Evolutionary conservation across 2,329 filamentous ascomycete species (phyloP).

Genomic region (Acrocalymma vagum): DNA sequence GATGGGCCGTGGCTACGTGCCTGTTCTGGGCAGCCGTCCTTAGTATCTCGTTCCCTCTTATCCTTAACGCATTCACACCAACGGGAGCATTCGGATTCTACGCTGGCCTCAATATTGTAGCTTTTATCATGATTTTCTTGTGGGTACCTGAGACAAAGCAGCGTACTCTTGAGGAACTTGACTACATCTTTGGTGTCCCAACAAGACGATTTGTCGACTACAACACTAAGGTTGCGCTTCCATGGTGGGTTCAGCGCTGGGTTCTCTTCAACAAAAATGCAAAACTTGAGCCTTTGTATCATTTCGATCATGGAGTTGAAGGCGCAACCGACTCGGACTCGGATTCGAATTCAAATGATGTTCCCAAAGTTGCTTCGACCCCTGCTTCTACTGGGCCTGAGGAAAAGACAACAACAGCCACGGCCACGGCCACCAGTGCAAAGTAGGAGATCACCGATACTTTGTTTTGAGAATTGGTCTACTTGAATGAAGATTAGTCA

Average conservation of each 20-base stretch:
- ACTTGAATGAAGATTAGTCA: too few relatives aligned
- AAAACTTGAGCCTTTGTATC: slow-evolving; percentile 35
- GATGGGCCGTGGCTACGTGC: slow-evolving; percentile 45
- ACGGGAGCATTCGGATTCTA: slow-evolving; percentile 46
- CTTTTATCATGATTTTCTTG: slow-evolving; percentile 24
- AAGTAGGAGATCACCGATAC: too few relatives aligned
- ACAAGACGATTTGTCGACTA: slow-evolving; percentile 40
- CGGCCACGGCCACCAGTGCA: slow-evolving; percentile 5
- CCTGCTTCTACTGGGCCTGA: slow-evolving; percentile 6
- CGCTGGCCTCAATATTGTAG: slow-evolving; percentile 26
- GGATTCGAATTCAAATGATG: neutral
- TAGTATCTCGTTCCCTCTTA: slow-evolving; percentile 40
- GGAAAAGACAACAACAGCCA: slow-evolving; percentile 5
- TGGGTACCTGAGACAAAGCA: slow-evolving; percentile 28
- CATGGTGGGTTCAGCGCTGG: slow-evolving; percentile 53
- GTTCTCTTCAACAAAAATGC: slow-evolving; percentile 41
- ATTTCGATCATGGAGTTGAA: slow-evolving; percentile 27
- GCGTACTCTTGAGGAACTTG: slow-evolving; percentile 22
- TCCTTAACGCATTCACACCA: slow-evolving; percentile 37
- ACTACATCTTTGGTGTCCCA: slow-evolving; percentile 45
- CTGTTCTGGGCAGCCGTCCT: slow-evolving; percentile 48
- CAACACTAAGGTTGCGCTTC: slow-evolving; percentile 44
- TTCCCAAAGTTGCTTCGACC: slow-evolving; percentile 4
- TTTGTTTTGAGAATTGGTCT: too few relatives aligned
- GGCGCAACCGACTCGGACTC: slow-evolving; percentile 2